A percentile compares a stretch with the other conserved stretches of the same genome.
phyloP scores from a whole-genome alignment of 345 rosid genomes.

The Lepidium africanum region DNA sequence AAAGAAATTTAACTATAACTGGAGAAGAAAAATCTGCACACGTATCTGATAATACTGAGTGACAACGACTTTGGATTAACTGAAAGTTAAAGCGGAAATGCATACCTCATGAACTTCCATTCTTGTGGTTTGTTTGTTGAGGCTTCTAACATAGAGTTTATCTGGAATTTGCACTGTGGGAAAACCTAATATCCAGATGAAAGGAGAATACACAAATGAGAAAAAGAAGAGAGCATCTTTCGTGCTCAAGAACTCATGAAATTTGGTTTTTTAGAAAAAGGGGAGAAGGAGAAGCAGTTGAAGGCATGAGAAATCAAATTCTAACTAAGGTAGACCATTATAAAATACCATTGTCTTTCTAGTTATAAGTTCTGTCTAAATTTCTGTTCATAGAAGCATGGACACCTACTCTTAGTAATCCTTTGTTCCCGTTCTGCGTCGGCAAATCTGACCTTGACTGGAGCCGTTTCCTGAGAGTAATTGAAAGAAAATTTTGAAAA shows the following conservation, averaged over 20 bases:
- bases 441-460: slow-evolving; percentile 68
- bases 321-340: neutral
- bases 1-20: neutral
- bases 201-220: slow-evolving; percentile 3
- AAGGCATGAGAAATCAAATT: neutral
- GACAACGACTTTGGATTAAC: neutral
- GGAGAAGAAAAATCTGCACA: neutral
- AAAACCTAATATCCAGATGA: slow-evolving; percentile 6
- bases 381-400: neutral
- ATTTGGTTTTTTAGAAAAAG: neutral
- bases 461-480: slow-evolving; percentile 43
- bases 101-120: slow-evolving; percentile 67
- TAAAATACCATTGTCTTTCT: neutral
- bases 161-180: slow-evolving; percentile 37
- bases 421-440: slow-evolving; percentile 69
- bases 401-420: slow-evolving; percentile 29
- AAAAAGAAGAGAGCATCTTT: slow-evolving; percentile 2
- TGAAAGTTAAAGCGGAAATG: neutral
- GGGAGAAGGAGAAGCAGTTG: neutral
- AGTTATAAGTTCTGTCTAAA: neutral
- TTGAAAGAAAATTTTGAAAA: neutral
- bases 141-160: slow-evolving; percentile 69
- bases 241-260: neutral
- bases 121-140: slow-evolving; percentile 58
- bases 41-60: neutral